phyloP scores from a whole-genome alignment of 2,329 filamentous ascomycete species.

The Apiospora pterosperma region DNA sequence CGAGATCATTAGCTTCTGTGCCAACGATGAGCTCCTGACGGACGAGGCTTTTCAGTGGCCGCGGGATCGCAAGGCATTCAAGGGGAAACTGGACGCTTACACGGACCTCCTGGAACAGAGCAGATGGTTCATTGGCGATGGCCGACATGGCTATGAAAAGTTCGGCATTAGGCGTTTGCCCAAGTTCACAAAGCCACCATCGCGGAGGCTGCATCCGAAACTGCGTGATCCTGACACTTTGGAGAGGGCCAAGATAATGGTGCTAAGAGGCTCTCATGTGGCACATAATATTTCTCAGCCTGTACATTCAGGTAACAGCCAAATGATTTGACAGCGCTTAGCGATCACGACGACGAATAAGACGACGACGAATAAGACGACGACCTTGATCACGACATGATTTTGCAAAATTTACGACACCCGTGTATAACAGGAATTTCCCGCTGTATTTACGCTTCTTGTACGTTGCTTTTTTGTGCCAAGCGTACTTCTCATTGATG shows the following conservation, averaged over 20 bases:
- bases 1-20: slow-evolving; percentile 74
- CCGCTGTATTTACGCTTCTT: background rate
- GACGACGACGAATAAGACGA: background rate
- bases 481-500: background rate
- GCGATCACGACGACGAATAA: background rate
- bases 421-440: background rate
- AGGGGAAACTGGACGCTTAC: slow-evolving; percentile 61
- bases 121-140: slow-evolving; percentile 49
- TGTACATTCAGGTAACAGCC: slow-evolving; percentile 8
- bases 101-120: slow-evolving; percentile 43
- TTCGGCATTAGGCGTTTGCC: slow-evolving; percentile 26
- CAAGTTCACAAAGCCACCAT: slow-evolving; percentile 19
- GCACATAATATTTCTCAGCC: slow-evolving; percentile 9
- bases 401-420: background rate
- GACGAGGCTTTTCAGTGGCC: slow-evolving; percentile 73
- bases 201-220: slow-evolving; percentile 2
- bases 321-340: slow-evolving; percentile 7
- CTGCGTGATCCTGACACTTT: slow-evolving; percentile 1
- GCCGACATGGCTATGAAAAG: slow-evolving; percentile 23
- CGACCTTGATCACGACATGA: background rate
- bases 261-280: background rate
- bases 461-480: background rate
- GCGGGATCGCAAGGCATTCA: slow-evolving; percentile 64
- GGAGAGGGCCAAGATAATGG: background rate
- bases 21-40: slow-evolving; percentile 66